phyloP scores from a whole-genome alignment of 352 stramenopile genomes.

The Pythium coloratum region DNA sequence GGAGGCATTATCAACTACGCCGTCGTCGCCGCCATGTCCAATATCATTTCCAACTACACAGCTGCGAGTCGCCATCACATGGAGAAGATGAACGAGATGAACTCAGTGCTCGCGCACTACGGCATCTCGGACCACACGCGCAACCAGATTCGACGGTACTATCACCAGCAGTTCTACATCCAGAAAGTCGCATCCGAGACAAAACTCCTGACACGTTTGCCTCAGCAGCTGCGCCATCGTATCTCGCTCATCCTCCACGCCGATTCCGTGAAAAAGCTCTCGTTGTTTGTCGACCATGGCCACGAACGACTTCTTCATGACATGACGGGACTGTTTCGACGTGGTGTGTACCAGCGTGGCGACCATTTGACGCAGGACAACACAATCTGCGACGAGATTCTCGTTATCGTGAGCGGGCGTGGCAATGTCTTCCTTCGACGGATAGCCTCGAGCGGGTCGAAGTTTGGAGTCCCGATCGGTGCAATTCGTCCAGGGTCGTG shows the following conservation, averaged over 20 bases:
- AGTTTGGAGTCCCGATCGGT: constrained; percentile 42
- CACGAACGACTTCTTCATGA: constrained; percentile 63
- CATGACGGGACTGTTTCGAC: constrained; percentile 68
- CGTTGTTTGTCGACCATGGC: constrained; percentile 53
- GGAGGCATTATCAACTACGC: constrained; percentile 79
- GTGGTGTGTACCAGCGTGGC: constrained; percentile 63
- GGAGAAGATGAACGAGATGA: constrained; percentile 70
- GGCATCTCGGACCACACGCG: constrained; percentile 57
- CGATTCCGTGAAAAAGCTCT: constrained; percentile 59
- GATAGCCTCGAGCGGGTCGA: constrained; percentile 26
- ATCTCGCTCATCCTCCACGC: constrained; percentile 76
- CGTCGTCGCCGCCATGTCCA: constrained; percentile 76
- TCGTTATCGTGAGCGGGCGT: constrained; percentile 59
- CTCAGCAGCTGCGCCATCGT: constrained; percentile 55
- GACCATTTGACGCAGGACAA: constrained; percentile 59
- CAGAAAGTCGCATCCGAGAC: constrained; percentile 72
- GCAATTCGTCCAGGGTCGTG: constrained; percentile 56
- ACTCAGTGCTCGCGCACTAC: constrained; percentile 65
- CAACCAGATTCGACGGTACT: constrained; percentile 65
- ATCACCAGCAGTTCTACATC: constrained; percentile 76
- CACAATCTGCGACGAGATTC: constrained; percentile 69
- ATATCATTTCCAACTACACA: constrained; percentile 72
- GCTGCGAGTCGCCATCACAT: constrained; percentile 55
- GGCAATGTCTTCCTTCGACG: constrained; percentile 49
- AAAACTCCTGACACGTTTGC: constrained; percentile 53